Conservation (phyloP, 352 stramenopile genomes). For the Globisporangium paddicum region DNA sequence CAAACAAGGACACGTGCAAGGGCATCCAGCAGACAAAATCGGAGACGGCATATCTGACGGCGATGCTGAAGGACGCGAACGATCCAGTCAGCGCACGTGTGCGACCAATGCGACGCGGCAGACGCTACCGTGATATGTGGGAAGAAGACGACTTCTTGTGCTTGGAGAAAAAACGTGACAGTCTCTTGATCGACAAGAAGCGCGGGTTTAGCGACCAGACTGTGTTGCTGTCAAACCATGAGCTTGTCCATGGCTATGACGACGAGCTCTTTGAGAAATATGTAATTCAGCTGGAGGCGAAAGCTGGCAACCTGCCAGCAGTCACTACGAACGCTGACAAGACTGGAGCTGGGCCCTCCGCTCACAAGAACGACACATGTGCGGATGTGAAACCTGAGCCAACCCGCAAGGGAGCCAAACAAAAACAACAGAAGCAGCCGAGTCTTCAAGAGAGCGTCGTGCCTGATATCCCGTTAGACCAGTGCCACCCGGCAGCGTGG, state of each 20-base stretch:
- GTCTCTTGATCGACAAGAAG: constrained; percentile 23
- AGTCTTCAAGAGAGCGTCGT: constrained; percentile 31
- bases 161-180: constrained; percentile 21
- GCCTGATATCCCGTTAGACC: constrained; percentile 24
- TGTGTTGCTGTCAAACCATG: constrained; percentile 35
- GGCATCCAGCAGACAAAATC: constrained; percentile 11
- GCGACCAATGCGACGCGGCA: constrained; percentile 40
- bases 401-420: neutral
- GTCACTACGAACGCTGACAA: neutral
- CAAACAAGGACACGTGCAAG: constrained; percentile 27
- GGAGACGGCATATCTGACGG: constrained; percentile 35
- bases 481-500: constrained; percentile 59
- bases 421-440: constrained; percentile 18
- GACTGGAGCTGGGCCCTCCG: neutral
- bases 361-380: neutral
- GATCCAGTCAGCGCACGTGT: constrained; percentile 21
- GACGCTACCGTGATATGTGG: constrained; percentile 74
- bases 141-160: constrained; percentile 66
- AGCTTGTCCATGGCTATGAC: constrained; percentile 77
- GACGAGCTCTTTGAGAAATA: constrained; percentile 66
- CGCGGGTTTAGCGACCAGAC: constrained; percentile 30
- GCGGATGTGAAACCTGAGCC: constrained; percentile 9
- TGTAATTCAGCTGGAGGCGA: constrained; percentile 28
- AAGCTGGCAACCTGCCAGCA: constrained; percentile 6
- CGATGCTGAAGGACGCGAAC: constrained; percentile 40